A percentile compares a stretch with the other conserved stretches of the same genome.
These are phyloP conservation scores for Yamadazyma sp. DNA, from an alignment of 1,139 yeast species.

Conservation along the genomic window DNA sequence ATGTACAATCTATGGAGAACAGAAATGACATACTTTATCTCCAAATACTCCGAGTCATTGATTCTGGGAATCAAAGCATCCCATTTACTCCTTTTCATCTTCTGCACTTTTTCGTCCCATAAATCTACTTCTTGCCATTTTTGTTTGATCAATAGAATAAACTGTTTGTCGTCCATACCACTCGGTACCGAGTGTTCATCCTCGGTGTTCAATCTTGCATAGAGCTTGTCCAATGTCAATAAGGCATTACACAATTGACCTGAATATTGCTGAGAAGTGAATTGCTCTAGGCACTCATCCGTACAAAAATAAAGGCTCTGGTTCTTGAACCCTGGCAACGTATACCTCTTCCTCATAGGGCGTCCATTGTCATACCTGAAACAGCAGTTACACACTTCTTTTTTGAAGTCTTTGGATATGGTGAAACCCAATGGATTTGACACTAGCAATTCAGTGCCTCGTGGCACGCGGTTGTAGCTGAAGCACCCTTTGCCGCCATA, in stretches of 20 bases:
- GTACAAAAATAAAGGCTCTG: slow-evolving; percentile 52
- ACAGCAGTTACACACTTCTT: slow-evolving; percentile 65
- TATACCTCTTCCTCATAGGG: slow-evolving; percentile 40
- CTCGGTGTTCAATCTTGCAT: slow-evolving; percentile 4
- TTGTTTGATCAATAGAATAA: slow-evolving; percentile 17
- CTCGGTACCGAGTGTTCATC: slow-evolving; percentile 3
- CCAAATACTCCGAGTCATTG: slow-evolving; percentile 38
- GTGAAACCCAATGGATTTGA: slow-evolving; percentile 50
- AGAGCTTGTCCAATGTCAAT: slow-evolving; percentile 25
- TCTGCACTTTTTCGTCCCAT: slow-evolving; percentile 37
- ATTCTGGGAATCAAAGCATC: slow-evolving; percentile 30
- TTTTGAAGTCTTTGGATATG: slow-evolving; percentile 54
- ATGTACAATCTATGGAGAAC: slow-evolving; percentile 27
- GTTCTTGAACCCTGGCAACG: slow-evolving; percentile 11
- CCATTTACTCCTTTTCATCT: slow-evolving; percentile 30
- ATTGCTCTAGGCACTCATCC: slow-evolving; percentile 39
- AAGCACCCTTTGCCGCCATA: slow-evolving; percentile 72
- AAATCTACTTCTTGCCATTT: slow-evolving; percentile 29
- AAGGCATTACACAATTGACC: slow-evolving; percentile 23
- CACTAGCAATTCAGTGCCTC: slow-evolving; percentile 40
- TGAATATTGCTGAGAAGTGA: slow-evolving; percentile 27
- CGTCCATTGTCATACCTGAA: slow-evolving; percentile 51
- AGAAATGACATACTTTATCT: slow-evolving; percentile 35
- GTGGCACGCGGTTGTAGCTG: slow-evolving; percentile 39
- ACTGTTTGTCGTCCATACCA: slow-evolving; percentile 12